phyloP scores from a whole-genome alignment of 225 moss, liverwort and hornwort species.

The Polytrichum formosum region DNA sequence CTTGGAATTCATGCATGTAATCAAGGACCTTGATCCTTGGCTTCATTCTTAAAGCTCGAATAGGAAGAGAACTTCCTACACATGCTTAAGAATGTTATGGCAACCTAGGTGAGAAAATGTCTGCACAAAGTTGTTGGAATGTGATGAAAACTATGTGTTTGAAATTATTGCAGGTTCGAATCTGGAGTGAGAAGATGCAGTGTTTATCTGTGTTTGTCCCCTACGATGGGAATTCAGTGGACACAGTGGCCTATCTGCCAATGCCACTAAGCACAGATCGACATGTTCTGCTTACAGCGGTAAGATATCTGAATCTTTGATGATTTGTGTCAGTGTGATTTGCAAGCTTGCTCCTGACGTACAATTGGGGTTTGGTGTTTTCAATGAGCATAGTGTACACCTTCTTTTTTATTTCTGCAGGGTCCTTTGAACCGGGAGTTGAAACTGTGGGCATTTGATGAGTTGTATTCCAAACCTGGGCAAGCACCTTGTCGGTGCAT shows the following conservation, averaged over 20 bases:
- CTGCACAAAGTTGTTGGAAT: no score
- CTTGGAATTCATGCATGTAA: no score
- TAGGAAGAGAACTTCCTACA: no score
- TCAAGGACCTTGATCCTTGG: no score
- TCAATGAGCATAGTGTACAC: no score
- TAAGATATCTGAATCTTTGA: constrained; percentile 7
- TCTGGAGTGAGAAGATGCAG: constrained; percentile 78
- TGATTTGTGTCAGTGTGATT: no score
- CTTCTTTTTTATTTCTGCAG: constrained; percentile 18
- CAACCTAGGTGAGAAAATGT: no score
- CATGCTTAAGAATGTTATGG: no score
- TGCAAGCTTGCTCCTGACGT: no score
- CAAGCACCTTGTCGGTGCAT: constrained; percentile 59
- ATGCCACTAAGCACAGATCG: constrained; percentile 42
- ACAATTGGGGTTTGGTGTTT: no score
- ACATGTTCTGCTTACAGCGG: constrained; percentile 47
- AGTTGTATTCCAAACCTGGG: constrained; percentile 47
- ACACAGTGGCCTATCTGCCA: constrained; percentile 59
- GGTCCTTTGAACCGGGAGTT: constrained; percentile 69
- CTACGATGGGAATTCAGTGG: constrained; percentile 64
- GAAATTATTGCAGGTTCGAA: constrained; percentile 48
- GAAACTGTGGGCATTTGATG: constrained; percentile 59
- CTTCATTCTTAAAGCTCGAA: no score
- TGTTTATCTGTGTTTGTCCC: constrained; percentile 48
- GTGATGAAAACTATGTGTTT: no score